A percentile compares a stretch with the other conserved stretches of the same genome.
Conservation (phyloP, 2,329 filamentous ascomycete species). For the Cladorrhinum sp. region DNA sequence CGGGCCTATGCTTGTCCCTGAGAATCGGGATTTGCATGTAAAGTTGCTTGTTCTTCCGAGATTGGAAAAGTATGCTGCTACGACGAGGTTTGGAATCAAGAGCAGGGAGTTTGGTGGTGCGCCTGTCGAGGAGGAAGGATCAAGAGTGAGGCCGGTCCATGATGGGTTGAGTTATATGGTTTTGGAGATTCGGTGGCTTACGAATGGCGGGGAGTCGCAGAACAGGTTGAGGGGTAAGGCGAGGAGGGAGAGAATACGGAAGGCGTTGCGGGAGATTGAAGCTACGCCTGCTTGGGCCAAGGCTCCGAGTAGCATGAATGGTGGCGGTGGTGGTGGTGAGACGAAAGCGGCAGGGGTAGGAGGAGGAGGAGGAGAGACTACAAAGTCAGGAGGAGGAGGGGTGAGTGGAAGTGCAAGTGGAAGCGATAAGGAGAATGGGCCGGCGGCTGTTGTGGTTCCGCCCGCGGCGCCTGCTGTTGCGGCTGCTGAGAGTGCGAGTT, state of each 20-base stretch:
- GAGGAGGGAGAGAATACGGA: conserved; percentile 54
- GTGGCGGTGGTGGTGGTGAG: conserved; percentile 1
- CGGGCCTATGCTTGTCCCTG: conserved; percentile 61
- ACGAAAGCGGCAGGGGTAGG: background rate
- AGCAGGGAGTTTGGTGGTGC: conserved; percentile 71
- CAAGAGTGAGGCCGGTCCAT: conserved; percentile 42
- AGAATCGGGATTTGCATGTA: conserved; percentile 78
- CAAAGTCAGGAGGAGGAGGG: background rate
- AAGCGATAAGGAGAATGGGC: background rate
- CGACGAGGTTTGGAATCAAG: conserved; percentile 74
- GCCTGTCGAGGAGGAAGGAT: background rate
- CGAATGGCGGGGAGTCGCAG: conserved; percentile 64
- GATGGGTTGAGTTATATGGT: conserved; percentile 91
- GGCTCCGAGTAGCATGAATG: conserved; percentile 27
- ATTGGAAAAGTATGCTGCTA: conserved; percentile 71
- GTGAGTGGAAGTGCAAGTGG: background rate
- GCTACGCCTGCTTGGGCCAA: conserved; percentile 35
- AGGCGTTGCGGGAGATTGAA: conserved; percentile 52
- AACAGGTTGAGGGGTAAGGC: conserved; percentile 55
- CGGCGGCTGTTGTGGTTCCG: conserved; percentile 15
- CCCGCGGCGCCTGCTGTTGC: conserved; percentile 21
- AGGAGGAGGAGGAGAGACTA: no score
- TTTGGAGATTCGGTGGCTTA: conserved; percentile 77
- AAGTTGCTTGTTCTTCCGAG: conserved; percentile 79
- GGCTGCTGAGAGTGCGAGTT: background rate